Conservation (phyloP, 2,329 filamentous ascomycete species). For the Lasiodiplodia sp. region DNA sequence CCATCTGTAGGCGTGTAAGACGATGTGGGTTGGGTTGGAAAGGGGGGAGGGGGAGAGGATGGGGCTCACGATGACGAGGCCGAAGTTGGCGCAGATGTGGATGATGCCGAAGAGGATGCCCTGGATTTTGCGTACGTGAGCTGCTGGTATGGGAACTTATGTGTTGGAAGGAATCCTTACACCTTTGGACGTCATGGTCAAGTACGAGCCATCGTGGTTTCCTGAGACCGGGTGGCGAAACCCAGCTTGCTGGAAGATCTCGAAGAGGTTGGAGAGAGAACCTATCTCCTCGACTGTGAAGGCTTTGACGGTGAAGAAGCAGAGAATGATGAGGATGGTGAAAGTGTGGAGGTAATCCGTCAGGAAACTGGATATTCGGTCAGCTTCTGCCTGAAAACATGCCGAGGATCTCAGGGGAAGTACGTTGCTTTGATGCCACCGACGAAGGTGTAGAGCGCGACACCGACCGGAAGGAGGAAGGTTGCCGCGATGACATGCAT, state of each 20-base stretch:
- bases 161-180: background rate
- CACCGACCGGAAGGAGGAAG: slow-evolving; percentile 31
- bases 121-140: slow-evolving; percentile 35
- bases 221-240: slow-evolving; percentile 38
- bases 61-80: slow-evolving; percentile 53
- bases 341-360: slow-evolving; percentile 64
- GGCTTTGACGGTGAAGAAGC: slow-evolving; percentile 57
- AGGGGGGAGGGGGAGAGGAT: background rate
- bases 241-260: slow-evolving; percentile 55
- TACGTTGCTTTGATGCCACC: slow-evolving; percentile 35
- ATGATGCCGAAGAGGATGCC: slow-evolving; percentile 60
- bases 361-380: slow-evolving; percentile 39
- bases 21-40: background rate
- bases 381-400: background rate
- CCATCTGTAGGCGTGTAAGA: slow-evolving; percentile 45
- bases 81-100: slow-evolving; percentile 59
- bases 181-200: slow-evolving; percentile 63
- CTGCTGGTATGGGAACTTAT: background rate
- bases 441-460: slow-evolving; percentile 40
- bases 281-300: slow-evolving; percentile 57
- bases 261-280: slow-evolving; percentile 58
- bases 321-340: slow-evolving; percentile 61
- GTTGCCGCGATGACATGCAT: slow-evolving; percentile 26
- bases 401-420: background rate
- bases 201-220: slow-evolving; percentile 58